Base-by-base conservation (phyloP, 2,329 filamentous ascomycete genomes). In the Arthrobotrys sphaeroides region DNA sequence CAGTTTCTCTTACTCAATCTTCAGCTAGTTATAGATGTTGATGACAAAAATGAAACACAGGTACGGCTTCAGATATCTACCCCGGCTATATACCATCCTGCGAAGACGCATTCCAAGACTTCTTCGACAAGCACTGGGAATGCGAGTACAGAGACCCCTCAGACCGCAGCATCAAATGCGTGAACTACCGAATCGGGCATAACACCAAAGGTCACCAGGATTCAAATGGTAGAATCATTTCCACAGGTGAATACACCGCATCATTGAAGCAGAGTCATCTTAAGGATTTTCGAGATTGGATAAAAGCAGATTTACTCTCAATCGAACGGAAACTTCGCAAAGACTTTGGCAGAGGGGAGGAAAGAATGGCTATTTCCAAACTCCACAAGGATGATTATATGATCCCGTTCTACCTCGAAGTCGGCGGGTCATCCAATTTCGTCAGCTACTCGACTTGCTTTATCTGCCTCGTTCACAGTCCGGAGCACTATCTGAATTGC, bases 171-270 rank as follows among this genome's bases (percentile, higher is more conserved):
- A 64, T 75, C 1, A 72, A 79, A 33, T 85, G 84, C 68, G 80
- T 82, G 10, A 85, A 85, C 76, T 81, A 83, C 5, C 33, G 62
- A 12, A 78, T 78, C 16, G 79, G 75, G 10, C 79, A 82, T 1
- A 84, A 85, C 65, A 78, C 78, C 1, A 84, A 84, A 78, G 84
- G 83, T 0, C 85, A 86, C 78, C 85, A 86, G 69, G 81, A 82
- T 40, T 78, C 80, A 26, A 80, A 81, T 28, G 85, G 85, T 0
- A 82, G 80, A 64, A 82, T 86, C 47, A 82, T 86, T 60, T 83
- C 81, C 9, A 77, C 81, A 16, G 85, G 84, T 2, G 79, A 66
- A 7, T 66, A 66, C 5, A 7, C 24, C 5, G 10, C 47, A 2
- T 55, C 47, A 5, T 12, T 66, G 6, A 43, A 13, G 3, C 10